Percentiles rank a stretch among this genome's conserved stretches.
phyloP scores from a whole-genome alignment of 331 rosid species.

The Prunus yedoensis region DNA sequence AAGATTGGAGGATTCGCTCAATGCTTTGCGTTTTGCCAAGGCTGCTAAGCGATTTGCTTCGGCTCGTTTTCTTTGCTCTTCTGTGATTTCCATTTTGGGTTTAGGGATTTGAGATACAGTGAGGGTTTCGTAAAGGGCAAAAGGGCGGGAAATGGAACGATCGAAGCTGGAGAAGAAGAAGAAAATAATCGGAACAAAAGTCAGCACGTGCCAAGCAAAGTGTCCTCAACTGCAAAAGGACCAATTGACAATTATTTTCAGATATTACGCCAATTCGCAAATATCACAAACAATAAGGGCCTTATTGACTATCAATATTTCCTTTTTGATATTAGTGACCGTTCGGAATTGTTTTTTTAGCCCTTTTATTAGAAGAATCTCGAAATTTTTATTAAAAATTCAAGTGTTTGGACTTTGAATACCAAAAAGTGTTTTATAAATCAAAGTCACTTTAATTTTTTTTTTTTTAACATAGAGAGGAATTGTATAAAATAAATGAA shows the following conservation, averaged over 20 bases:
- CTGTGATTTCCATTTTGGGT: constrained; percentile 63
- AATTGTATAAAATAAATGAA: too few species aligned
- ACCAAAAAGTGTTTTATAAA: too few species aligned
- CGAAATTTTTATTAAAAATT: too few species aligned
- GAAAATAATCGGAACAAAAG: not conserved
- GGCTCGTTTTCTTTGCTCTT: constrained; percentile 63
- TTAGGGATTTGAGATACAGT: constrained; percentile 15
- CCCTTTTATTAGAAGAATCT: too few species aligned
- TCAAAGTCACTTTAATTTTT: too few species aligned
- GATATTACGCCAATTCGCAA: not conserved
- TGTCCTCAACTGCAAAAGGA: not conserved
- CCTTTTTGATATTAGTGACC: too few species aligned
- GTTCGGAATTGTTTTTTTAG: too few species aligned
- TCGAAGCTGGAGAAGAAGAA: not conserved
- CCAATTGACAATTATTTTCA: not conserved
- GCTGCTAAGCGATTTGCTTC: constrained; percentile 87
- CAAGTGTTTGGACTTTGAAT: too few species aligned
- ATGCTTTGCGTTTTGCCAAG: constrained; percentile 68
- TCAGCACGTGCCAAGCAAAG: not conserved
- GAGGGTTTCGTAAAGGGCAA: not conserved
- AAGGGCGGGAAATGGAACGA: constrained; percentile 18
- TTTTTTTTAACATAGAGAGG: too few species aligned
- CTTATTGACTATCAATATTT: not conserved
- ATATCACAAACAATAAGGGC: not conserved
- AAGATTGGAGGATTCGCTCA: constrained; percentile 38